Percentiles rank a stretch among this genome's conserved stretches.
phyloP scores from a whole-genome alignment of 169 alveolate species.

The Cryptosporidium ubiquitum region DNA sequence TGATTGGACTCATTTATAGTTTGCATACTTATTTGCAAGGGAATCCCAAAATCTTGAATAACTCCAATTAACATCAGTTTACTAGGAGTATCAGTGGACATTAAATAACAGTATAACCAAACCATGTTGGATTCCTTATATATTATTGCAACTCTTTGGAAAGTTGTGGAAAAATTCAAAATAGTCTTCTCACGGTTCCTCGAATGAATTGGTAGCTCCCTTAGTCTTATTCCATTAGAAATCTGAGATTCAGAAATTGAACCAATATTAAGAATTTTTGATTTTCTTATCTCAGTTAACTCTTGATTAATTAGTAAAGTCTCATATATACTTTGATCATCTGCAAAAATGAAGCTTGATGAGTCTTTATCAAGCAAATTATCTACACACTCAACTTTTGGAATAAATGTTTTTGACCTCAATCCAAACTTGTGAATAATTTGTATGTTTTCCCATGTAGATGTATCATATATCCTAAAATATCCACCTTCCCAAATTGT shows the following conservation, averaged over 20 bases:
- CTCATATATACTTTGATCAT: slow-evolving; percentile 49
- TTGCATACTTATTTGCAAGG: slow-evolving; percentile 54
- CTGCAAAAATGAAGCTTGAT: slow-evolving; percentile 51
- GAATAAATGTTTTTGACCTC: slow-evolving; percentile 28
- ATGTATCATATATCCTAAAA: slow-evolving; percentile 41
- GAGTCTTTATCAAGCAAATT: background rate
- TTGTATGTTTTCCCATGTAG: slow-evolving; percentile 27
- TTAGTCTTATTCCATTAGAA: background rate
- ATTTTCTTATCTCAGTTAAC: slow-evolving; percentile 3
- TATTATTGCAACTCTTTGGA: slow-evolving; percentile 47
- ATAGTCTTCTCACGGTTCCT: slow-evolving; percentile 62
- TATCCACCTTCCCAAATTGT: slow-evolving; percentile 71
- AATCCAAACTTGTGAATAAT: slow-evolving; percentile 50
- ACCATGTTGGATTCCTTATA: slow-evolving; percentile 59
- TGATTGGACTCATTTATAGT: slow-evolving; percentile 13
- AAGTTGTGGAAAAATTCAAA: slow-evolving; percentile 36
- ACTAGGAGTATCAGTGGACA: slow-evolving; percentile 8
- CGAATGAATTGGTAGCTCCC: slow-evolving; percentile 67
- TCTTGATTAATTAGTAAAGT: slow-evolving; percentile 9
- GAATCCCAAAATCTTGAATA: slow-evolving; percentile 65
- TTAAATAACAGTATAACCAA: slow-evolving; percentile 55
- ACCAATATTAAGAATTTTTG: background rate
- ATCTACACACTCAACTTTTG: slow-evolving; percentile 49
- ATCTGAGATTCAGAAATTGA: slow-evolving; percentile 3
- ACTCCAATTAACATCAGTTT: slow-evolving; percentile 59